These are phyloP conservation scores for Punica granatum DNA, from an alignment of 345 rosid species.

Conservation along the genomic window DNA sequence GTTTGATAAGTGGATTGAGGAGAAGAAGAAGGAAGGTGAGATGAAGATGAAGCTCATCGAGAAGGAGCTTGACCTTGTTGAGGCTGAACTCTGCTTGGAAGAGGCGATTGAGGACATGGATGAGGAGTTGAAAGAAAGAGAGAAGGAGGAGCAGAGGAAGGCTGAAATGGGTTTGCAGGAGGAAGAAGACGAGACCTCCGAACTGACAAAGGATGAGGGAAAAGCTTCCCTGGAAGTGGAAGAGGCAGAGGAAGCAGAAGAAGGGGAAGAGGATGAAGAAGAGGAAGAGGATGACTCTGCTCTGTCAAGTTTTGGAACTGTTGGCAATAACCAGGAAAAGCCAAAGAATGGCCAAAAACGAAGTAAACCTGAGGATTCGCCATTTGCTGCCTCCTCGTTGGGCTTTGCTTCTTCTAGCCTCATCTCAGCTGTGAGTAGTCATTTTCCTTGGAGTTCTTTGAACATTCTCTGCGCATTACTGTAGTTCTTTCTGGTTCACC, in stretches of 20 bases:
- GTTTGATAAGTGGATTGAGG: constrained; percentile 75
- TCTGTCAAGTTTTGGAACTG: constrained; percentile 82
- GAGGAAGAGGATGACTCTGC: constrained; percentile 43
- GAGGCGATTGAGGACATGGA: constrained; percentile 89
- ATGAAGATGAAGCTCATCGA: constrained; percentile 49
- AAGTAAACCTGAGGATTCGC: constrained; percentile 42
- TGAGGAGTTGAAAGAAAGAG: constrained; percentile 52
- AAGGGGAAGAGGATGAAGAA: constrained; percentile 23
- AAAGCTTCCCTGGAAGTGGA: constrained; percentile 31
- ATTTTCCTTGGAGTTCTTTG: background rate
- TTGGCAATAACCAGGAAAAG: constrained; percentile 20
- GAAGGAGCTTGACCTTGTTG: constrained; percentile 68
- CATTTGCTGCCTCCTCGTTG: constrained; percentile 66
- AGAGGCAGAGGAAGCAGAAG: constrained; percentile 20
- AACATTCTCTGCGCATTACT: background rate
- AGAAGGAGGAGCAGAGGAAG: constrained; percentile 58
- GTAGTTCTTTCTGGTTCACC: background rate
- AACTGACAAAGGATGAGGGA: constrained; percentile 23
- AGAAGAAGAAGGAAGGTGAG: constrained; percentile 57
- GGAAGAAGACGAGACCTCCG: constrained; percentile 33
- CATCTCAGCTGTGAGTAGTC: constrained; percentile 55
- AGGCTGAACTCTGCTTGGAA: constrained; percentile 80
- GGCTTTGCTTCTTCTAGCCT: constrained; percentile 60
- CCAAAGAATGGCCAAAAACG: constrained; percentile 29
- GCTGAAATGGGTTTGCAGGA: constrained; percentile 40